Conservation (phyloP, 805 yeast species). For the Diddensiella transvaalensis region DNA sequence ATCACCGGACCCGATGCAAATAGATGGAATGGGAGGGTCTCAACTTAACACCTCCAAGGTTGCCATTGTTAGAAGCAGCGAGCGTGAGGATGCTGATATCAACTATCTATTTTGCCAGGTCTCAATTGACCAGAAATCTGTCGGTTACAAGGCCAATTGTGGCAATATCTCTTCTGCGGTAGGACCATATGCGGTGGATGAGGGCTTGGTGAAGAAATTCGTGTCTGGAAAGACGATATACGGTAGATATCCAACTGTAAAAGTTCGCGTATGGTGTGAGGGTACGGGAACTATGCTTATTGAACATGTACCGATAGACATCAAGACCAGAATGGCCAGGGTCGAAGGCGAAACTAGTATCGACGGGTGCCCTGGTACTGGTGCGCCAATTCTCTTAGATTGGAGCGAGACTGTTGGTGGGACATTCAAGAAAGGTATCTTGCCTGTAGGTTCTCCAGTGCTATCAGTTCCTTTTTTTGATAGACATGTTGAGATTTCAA, state of each 20-base stretch:
- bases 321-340: not conserved
- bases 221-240: not conserved
- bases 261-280: constrained; percentile 3
- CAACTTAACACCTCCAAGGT: constrained; percentile 4
- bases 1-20: constrained; percentile 4
- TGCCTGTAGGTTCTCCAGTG: not conserved
- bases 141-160: constrained; percentile 2
- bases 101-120: constrained; percentile 3
- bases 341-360: not conserved
- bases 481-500: not conserved
- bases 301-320: not conserved
- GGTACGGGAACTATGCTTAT: constrained; percentile 1
- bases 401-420: not conserved
- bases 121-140: not conserved
- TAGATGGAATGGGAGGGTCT: constrained; percentile 8
- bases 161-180: constrained; percentile 6
- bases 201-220: constrained; percentile 3
- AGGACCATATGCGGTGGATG: constrained; percentile 5
- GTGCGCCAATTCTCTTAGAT: not conserved
- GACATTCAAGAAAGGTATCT: not conserved
- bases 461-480: not conserved
- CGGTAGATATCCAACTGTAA: not conserved
- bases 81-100: constrained; percentile 1
- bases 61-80: not conserved
- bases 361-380: not conserved